Percentiles rank a stretch among this genome's conserved stretches.
phyloP scores from a whole-genome alignment of 1,284 basidiomycete species.

The Volvariella surrecta region DNA sequence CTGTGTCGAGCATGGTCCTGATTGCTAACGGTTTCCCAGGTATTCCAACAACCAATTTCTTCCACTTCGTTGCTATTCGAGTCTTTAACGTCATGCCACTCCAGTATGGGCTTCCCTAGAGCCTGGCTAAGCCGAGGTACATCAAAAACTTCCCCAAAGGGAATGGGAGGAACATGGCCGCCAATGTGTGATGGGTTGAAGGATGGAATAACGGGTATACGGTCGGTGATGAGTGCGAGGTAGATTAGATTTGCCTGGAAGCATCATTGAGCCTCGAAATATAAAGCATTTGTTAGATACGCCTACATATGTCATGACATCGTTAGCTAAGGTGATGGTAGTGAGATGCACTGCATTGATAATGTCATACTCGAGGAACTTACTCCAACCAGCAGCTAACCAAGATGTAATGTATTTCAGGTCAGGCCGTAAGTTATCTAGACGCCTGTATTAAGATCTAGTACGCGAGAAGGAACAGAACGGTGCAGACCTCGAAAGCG shows the following conservation, averaged over 20 bases:
- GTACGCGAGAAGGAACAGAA: neutral
- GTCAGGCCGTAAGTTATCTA: conserved; percentile 44
- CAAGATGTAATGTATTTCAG: conserved; percentile 60
- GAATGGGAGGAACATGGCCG: conserved; percentile 29
- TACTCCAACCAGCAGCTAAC: conserved; percentile 67
- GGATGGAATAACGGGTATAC: conserved; percentile 53
- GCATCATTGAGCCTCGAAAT: neutral
- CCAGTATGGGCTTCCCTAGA: conserved; percentile 36
- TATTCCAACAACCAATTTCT: conserved; percentile 64
- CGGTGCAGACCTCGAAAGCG: conserved; percentile 39
- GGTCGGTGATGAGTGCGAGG: conserved; percentile 52
- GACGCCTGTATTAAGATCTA: neutral
- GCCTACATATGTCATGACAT: conserved; percentile 57
- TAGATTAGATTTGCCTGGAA: conserved; percentile 57
- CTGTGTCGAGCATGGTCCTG: conserved; percentile 40
- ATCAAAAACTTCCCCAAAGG: conserved; percentile 47
- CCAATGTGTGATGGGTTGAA: conserved; percentile 64
- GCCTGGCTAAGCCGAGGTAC: conserved; percentile 33
- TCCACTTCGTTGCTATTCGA: conserved; percentile 32
- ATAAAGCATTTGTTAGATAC: neutral
- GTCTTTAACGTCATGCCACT: conserved; percentile 49
- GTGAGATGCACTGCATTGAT: neutral
- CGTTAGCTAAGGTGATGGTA: conserved; percentile 40
- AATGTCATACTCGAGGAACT: conserved; percentile 14
- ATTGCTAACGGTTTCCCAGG: conserved; percentile 46